These are phyloP conservation scores for Starmerella stigmatis DNA, from an alignment of 805 yeast genomes.

Conservation along the genomic window DNA sequence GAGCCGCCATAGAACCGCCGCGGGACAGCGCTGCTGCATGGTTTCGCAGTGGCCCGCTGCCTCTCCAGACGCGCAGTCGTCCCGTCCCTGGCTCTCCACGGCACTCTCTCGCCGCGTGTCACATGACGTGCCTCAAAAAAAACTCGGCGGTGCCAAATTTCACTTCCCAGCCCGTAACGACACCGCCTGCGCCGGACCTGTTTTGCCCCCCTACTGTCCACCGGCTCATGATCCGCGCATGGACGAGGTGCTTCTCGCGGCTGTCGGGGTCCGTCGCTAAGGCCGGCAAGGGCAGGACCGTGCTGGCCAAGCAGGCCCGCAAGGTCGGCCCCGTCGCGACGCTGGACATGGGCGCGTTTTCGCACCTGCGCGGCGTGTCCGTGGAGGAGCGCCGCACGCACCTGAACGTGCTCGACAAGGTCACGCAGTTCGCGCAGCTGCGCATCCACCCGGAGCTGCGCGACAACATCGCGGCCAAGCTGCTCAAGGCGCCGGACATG, in stretches of 20 bases:
- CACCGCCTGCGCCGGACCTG: no score
- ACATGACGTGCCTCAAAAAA: background rate
- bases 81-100: no score
- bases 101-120: no score
- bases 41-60: no score
- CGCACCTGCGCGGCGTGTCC: slow-evolving; percentile 24
- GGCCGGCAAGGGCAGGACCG: slow-evolving; percentile 20
- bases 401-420: slow-evolving; percentile 39
- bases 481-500: slow-evolving; percentile 27
- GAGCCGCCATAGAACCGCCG: no score
- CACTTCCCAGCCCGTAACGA: no score
- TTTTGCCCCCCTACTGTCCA: background rate
- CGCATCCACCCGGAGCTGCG: slow-evolving; percentile 60
- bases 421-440: slow-evolving; percentile 55
- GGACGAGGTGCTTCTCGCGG: slow-evolving; percentile 2
- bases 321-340: slow-evolving; percentile 22
- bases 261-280: slow-evolving; percentile 14
- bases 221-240: background rate
- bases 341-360: slow-evolving; percentile 30
- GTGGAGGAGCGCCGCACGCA: slow-evolving; percentile 26
- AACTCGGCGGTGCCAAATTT: no score
- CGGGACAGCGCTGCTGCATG: no score
- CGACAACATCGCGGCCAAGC: slow-evolving; percentile 45
- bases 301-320: slow-evolving; percentile 2
- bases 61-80: no score